phyloP scores from a whole-genome alignment of 371 early-diverging fungal species.

The Nematocida homosporus region DNA sequence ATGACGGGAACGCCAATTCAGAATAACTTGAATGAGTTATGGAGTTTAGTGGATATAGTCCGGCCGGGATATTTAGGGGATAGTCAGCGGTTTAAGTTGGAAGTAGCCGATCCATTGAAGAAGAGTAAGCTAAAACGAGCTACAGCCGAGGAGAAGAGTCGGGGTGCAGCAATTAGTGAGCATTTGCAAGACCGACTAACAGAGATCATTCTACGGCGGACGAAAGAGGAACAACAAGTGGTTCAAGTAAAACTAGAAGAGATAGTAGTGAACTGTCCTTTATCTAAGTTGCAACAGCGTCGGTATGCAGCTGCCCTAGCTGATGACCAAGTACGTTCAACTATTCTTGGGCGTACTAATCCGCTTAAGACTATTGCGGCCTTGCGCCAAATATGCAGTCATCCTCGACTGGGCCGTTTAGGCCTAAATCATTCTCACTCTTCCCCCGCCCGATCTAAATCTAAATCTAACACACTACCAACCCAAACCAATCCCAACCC shows the following conservation, averaged over 20 bases:
- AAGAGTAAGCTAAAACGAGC: slow-evolving; percentile 44
- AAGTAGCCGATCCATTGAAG: slow-evolving; percentile 64
- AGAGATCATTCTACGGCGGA: slow-evolving; percentile 81
- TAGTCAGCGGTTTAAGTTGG: slow-evolving; percentile 76
- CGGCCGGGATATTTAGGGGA: slow-evolving; percentile 85
- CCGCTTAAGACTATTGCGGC: slow-evolving; percentile 83
- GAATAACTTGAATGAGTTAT: slow-evolving; percentile 87
- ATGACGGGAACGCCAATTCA: slow-evolving; percentile 94
- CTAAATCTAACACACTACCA: not conserved
- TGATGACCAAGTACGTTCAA: slow-evolving; percentile 72
- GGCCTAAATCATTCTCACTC: not conserved
- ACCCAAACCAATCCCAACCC: too few species aligned
- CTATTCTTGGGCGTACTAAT: slow-evolving; percentile 75
- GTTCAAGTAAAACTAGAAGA: slow-evolving; percentile 83
- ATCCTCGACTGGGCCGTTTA: slow-evolving; percentile 73
- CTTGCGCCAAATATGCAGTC: slow-evolving; percentile 89
- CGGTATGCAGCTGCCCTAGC: slow-evolving; percentile 75
- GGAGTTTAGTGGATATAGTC: slow-evolving; percentile 89
- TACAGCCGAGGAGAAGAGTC: slow-evolving; percentile 71
- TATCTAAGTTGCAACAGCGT: slow-evolving; percentile 75
- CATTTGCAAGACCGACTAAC: slow-evolving; percentile 80
- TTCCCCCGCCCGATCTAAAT: not conserved
- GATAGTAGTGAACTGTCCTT: slow-evolving; percentile 80
- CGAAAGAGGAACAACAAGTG: slow-evolving; percentile 82
- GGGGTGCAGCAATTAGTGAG: slow-evolving; percentile 81